Base-by-base conservation (phyloP, 2,329 filamentous ascomycete genomes). In the Exophiala calicioides region DNA sequence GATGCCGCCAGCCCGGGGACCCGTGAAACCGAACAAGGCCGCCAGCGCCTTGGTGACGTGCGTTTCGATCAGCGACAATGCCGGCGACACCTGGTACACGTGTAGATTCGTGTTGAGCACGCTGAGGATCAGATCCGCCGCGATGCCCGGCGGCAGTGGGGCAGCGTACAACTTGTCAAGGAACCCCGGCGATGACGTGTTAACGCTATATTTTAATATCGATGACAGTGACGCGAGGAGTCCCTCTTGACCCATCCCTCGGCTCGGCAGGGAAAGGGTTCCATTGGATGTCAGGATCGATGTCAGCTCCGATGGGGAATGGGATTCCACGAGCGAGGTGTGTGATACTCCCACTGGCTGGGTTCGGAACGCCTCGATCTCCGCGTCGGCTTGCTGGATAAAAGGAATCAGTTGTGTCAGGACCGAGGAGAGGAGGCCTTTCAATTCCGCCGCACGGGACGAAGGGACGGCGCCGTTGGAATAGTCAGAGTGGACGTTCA, bases 131-230 rank as follows among this genome's bases (percentile, higher is more conserved):
- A 97, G 74, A 61, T 97, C 93, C 2, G 89, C 85, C 12, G 86
- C 82, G 0, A 97, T 78, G 13, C 91, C 91, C 6, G 91, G 85
- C 31, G 91, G 85, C 62, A 93, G 93, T 29, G 88, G 94, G 55
- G 85, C 85, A n/a, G 86, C 82, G 67, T 96, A 97, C 13, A 97
- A 75, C 71, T 98, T 97, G 70, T 96, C 90, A 62, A 97, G 71
- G 68, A 97, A 98, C 8, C 91, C 91, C 68, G 95, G 90, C 62
- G 95, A 87, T 88, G 90, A 97, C n/a, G 91, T 96, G 70, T 98
- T 98, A 62, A 97, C 91, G 62, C 86, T 93, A 68, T 94, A 90
- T 55, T 80, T 77, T 31, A 97, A 75, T 15, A 96, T 76, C 50
- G 82, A 79, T 56, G 82, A 73, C 34, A 95, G 77, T 3, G 81